These are phyloP conservation scores for Xylona heveae DNA, from an alignment of 495 filamentous ascomycete genomes.

Conservation along the genomic window DNA sequence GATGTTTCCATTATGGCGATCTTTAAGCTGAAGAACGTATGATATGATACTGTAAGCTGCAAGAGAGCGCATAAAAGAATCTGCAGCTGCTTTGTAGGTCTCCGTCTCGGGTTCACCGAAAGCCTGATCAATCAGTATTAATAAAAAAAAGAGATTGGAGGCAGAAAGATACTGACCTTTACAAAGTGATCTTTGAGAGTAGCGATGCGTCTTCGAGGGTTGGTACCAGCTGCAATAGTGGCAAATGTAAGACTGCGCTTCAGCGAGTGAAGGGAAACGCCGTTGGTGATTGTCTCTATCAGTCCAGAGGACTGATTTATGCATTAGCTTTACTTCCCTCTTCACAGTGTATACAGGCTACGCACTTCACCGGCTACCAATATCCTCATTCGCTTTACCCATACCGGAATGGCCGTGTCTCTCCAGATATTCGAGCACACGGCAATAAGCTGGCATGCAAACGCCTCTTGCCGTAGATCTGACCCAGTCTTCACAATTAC, in stretches of 20 bases:
- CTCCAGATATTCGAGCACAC: slow-evolving; percentile 58
- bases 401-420: slow-evolving; percentile 47
- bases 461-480: slow-evolving; percentile 56
- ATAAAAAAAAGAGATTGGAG: background rate
- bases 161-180: slow-evolving; percentile 17
- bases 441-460: slow-evolving; percentile 55
- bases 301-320: slow-evolving; percentile 35
- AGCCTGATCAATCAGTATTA: slow-evolving; percentile 12
- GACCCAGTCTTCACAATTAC: slow-evolving; percentile 66
- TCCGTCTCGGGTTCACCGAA: slow-evolving; percentile 42
- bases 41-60: slow-evolving; percentile 59
- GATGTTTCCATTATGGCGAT: slow-evolving; percentile 65
- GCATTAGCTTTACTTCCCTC: too few species aligned
- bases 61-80: slow-evolving; percentile 46
- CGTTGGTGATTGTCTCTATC: slow-evolving; percentile 64
- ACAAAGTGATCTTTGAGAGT: slow-evolving; percentile 57
- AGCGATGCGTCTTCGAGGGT: slow-evolving; percentile 43
- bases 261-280: slow-evolving; percentile 52
- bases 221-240: slow-evolving; percentile 38
- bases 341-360: slow-evolving; percentile 5
- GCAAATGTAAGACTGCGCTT: slow-evolving; percentile 54
- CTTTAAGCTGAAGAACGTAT: slow-evolving; percentile 57
- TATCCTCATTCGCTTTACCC: slow-evolving; percentile 63
- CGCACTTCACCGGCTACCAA: slow-evolving; percentile 46
- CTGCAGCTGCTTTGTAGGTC: slow-evolving; percentile 37